Base-by-base conservation (phyloP, 2,329 filamentous ascomycete species). In the Pseudofabraea citricarpa region DNA sequence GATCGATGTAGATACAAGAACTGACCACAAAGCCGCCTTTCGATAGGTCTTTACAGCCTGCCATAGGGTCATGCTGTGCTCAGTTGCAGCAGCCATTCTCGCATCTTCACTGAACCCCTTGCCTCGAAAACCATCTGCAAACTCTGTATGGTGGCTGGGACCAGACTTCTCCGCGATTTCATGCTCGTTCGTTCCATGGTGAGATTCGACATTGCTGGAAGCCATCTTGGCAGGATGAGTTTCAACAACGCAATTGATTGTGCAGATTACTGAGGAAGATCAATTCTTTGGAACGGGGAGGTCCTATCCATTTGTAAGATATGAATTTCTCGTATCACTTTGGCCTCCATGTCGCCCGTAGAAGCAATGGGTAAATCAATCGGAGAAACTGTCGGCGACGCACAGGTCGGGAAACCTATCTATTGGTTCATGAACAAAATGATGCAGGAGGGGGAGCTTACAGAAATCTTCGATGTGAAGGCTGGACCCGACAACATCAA, bases 1-100 rank as follows among this genome's bases (percentile, higher is more conserved):
- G 27, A 69, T 64, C 4, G 63, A 59, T 13, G 61, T 58, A 1
- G 64, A 68, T 12, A 68, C 55, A 22, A 65, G 32, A 16, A 67
- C 47, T 4, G 63, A 64, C 57, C 62, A 69, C 15, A 37, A 44
- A 29, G 43, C 20, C 40, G 41, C 35, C 29, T 45, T 3, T 50
- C 46, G 7, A 56, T 45, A 7, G 54, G 55, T 38, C 52, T 54
- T 50, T 42, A 58, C 36, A 12, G 55, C 52, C 27, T 55, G 52
- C 6, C 26, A 20, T 12, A 56, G 40, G 16, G 45, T 33, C 50
- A 55, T 51, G 19, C 22, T 43, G 38, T 52, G 51, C 47, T 60
- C 49, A 12, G 42, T 36, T 39, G 41, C 29, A 19, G 52, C 52
- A 8, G 51, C 52, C n/a, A 50, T 29, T 16, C 52, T 44, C 15